These are phyloP conservation scores for Pseudozyma pruni DNA, from an alignment of 1,284 basidiomycete genomes.

Conservation along the genomic window DNA sequence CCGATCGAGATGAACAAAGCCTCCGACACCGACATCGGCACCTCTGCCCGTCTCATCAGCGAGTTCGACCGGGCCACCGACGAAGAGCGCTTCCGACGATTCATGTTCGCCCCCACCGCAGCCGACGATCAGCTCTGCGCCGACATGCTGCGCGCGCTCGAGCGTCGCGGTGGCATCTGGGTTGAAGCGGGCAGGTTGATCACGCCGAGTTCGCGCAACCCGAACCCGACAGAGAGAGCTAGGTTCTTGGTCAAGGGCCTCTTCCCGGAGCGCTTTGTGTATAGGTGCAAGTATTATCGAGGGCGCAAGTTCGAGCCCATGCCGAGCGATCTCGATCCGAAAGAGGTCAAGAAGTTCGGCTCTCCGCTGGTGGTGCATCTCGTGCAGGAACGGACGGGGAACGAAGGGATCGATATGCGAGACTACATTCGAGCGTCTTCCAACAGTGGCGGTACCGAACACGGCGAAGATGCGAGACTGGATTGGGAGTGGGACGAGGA, in stretches of 20 bases:
- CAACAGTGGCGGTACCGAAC: neutral
- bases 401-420: constrained; percentile 26
- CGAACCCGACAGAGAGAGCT: constrained; percentile 18
- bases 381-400: constrained; percentile 23
- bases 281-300: constrained; percentile 36
- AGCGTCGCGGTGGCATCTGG: constrained; percentile 41
- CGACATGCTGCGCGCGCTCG: constrained; percentile 31
- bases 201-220: constrained; percentile 36
- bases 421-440: constrained; percentile 6
- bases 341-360: constrained; percentile 35
- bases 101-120: constrained; percentile 13
- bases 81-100: constrained; percentile 26
- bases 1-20: constrained; percentile 47
- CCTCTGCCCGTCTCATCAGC: constrained; percentile 19
- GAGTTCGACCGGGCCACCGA: constrained; percentile 26
- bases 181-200: constrained; percentile 35
- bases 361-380: constrained; percentile 27
- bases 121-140: constrained; percentile 14
- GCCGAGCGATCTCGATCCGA: constrained; percentile 27
- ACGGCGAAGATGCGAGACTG: neutral
- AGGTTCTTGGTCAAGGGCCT: constrained; percentile 46
- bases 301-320: constrained; percentile 34
- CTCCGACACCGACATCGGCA: constrained; percentile 18
- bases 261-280: constrained; percentile 33
- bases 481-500: constrained; percentile 48